Base-by-base conservation (phyloP, 768 basidiomycete genomes). In the Boletus tylopilopsis region DNA sequence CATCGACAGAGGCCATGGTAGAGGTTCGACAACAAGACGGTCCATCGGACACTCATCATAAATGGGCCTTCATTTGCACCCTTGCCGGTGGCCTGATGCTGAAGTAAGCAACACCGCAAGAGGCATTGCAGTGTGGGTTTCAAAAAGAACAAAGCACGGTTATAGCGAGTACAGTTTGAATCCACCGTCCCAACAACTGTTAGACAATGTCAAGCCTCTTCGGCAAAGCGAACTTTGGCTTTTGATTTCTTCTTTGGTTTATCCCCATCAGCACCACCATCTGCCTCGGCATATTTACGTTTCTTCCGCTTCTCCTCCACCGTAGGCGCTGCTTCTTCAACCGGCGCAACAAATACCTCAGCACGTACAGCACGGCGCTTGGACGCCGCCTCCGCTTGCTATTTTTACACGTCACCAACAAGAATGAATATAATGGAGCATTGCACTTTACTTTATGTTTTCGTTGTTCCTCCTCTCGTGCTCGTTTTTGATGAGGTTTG, bases 301-400 rank as follows among this genome's bases (percentile, higher is more conserved):
- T 71, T 73, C 66, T 79, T 81, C 63, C 79, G 79, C 64, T 87
- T 92, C 65, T 92, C 85, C 64, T 87, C 86, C 15, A 93, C 81
- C 1, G 84, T 85, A 1, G 81, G 82, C 21, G 77, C 87, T 2
- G 77, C 78, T 19, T 72, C 72, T 67, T 99, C 95, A n/a, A 71
- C 75, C 2, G 96, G 96, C 2, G 94, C 90, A 39, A 94, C 76
- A 48, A 90, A 98, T 1, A 80, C 90, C 67, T 92, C 85, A 46
- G 90, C 90, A 19, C 96, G 85, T 66, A 90, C 84, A 21, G 82
- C 87, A 38, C 76, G 81, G 47, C 85, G 82, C 60, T 84, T 80
- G 21, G 78, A 84, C 5, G 81, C 80, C 11, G 77, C 76, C 53
- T 88, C 87, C 22, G 78, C 76, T 90, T 97, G 94, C 90, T 94